These are phyloP conservation scores for Sporothrix pseudoabietina DNA, from an alignment of 2,329 filamentous ascomycete species.

Conservation along the genomic window DNA sequence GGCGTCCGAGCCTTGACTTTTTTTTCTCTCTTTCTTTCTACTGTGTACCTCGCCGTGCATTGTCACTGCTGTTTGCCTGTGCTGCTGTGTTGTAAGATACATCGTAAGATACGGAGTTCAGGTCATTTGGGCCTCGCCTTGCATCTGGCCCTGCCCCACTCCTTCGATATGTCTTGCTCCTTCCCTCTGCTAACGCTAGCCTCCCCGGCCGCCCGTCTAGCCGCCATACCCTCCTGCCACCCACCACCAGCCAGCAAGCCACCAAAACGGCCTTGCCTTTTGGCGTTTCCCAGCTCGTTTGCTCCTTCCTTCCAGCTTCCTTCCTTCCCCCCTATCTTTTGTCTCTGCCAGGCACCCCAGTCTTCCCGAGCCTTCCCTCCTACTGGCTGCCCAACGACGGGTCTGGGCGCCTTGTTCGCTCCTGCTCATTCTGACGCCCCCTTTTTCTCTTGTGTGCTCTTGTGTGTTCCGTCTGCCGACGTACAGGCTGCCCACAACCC, in stretches of 20 bases:
- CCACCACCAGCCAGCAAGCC: neutral
- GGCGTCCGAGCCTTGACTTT: neutral
- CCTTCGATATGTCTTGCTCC: constrained; percentile 11
- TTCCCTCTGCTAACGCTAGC: constrained; percentile 18
- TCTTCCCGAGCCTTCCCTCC: neutral
- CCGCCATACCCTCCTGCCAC: constrained; percentile 14
- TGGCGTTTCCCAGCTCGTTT: constrained; percentile 13
- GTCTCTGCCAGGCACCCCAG: neutral
- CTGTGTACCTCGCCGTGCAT: neutral
- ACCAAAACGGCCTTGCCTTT: constrained; percentile 5
- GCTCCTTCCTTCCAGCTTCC: neutral
- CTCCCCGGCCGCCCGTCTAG: constrained; percentile 1
- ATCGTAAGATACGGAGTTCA: neutral
- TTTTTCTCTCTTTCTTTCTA: neutral
- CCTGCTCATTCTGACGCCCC: constrained; percentile 12
- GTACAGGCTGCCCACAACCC: neutral
- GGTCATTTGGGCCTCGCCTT: neutral
- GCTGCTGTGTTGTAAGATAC: neutral
- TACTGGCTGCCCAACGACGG: constrained; percentile 16
- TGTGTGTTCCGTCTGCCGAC: no score
- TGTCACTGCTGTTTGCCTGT: neutral
- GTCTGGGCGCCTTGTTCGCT: constrained; percentile 19
- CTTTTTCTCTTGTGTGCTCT: constrained; percentile 9
- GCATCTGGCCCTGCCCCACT: neutral
- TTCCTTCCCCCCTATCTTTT: constrained; percentile 6